phyloP scores from a whole-genome alignment of 768 basidiomycete genomes.

The Pulveroboletus sp. region DNA sequence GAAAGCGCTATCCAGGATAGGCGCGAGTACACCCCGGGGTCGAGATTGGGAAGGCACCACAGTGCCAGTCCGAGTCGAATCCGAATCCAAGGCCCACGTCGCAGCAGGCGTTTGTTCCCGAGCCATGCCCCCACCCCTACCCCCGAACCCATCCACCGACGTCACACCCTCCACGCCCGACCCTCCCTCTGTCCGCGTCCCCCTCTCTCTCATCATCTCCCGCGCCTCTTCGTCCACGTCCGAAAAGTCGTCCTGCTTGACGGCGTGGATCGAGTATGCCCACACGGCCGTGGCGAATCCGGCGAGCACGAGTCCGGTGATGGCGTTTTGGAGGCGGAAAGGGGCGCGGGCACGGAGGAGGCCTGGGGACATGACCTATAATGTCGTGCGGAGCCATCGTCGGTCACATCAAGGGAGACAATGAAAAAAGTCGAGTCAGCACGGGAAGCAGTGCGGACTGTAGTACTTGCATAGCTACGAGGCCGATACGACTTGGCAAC shows the following conservation, averaged over 20 bases:
- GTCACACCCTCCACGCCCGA: too few relatives aligned
- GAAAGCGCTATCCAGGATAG: slow-evolving; percentile 39
- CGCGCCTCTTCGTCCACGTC: slow-evolving; percentile 78
- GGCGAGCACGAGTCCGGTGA: slow-evolving; percentile 69
- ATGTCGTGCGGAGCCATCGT: background rate
- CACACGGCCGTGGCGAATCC: slow-evolving; percentile 80
- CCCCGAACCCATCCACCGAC: background rate
- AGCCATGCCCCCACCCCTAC: background rate
- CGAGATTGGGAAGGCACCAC: slow-evolving; percentile 6
- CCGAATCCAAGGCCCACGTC: background rate
- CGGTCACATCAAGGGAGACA: background rate
- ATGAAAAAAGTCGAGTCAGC: background rate
- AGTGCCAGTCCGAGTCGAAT: background rate
- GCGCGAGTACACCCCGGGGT: slow-evolving; percentile 42
- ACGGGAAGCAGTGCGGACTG: background rate
- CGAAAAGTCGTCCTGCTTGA: slow-evolving; percentile 90
- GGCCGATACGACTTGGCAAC: slow-evolving; percentile 36
- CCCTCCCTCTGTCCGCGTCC: background rate
- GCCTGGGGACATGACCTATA: slow-evolving; percentile 74
- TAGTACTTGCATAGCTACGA: slow-evolving; percentile 32
- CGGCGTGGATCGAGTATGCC: slow-evolving; percentile 89
- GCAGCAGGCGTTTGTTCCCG: background rate
- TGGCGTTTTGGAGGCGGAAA: slow-evolving; percentile 70
- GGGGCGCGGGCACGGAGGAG: slow-evolving; percentile 84
- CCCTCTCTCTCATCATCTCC: slow-evolving; percentile 42